Evolutionary conservation across 78 protist species (phyloP).

Genomic region (slime mould (Dictyostelium discoideum)): dicty_2.7 NC_007089.4:2946001-2946500

Average conservation of each 20-base stretch:
- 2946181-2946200: slow-evolving; percentile 73
- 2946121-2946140: slow-evolving; percentile 60
- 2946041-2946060: slow-evolving; percentile 63
- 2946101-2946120: slow-evolving; percentile 14
- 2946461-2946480: slow-evolving; percentile 33
- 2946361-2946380: slow-evolving; percentile 49
- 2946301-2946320: slow-evolving; percentile 44
- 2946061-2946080: slow-evolving; percentile 65
- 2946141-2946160: slow-evolving; percentile 59
- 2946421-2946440: slow-evolving; percentile 60
- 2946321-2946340: slow-evolving; percentile 31
- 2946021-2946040: slow-evolving; percentile 65
- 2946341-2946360: slow-evolving; percentile 56
- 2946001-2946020: background rate
- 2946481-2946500: slow-evolving; percentile 62
- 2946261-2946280: slow-evolving; percentile 22
- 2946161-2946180: slow-evolving; percentile 73
- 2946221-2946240: slow-evolving; percentile 47
- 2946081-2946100: slow-evolving; percentile 58
- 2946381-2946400: slow-evolving; percentile 66
- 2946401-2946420: slow-evolving; percentile 59
- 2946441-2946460: slow-evolving; percentile 15
- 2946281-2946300: slow-evolving; percentile 1
- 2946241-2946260: slow-evolving; percentile 64
- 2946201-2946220: slow-evolving; percentile 42